These are phyloP conservation scores for Circinella minor DNA, from an alignment of 371 early-diverging fungal species.

Conservation along the genomic window DNA sequence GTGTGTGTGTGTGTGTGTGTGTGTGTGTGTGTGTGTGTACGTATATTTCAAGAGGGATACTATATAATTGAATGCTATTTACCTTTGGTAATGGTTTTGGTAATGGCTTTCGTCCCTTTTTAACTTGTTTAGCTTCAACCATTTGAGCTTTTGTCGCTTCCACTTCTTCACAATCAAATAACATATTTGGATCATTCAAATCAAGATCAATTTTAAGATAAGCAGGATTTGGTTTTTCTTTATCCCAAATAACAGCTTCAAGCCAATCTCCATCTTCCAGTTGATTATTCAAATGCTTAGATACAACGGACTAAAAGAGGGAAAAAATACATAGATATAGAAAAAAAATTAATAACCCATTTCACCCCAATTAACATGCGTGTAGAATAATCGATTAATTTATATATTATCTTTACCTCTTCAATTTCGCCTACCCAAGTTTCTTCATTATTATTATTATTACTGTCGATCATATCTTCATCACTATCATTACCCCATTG, in stretches of 20 bases:
- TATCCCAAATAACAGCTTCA: conserved; percentile 81
- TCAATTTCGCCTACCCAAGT: not conserved
- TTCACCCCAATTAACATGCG: no score
- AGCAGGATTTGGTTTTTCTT: conserved; percentile 56
- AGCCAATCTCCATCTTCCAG: conserved; percentile 71
- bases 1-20: no score
- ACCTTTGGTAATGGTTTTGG: conserved; percentile 49
- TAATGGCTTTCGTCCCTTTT: conserved; percentile 47
- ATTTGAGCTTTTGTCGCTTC: conserved; percentile 53
- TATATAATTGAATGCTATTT: not conserved
- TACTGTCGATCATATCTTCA: not conserved
- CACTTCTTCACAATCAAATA: conserved; percentile 69
- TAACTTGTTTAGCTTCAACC: conserved; percentile 46
- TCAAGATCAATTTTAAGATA: conserved; percentile 72
- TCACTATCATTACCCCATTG: conserved; percentile 68
- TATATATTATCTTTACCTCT: not conserved
- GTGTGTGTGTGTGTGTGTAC: no score
- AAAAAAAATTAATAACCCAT: not conserved
- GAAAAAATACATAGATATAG: not conserved
- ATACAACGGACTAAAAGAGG: conserved; percentile 14
- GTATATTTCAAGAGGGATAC: no score
- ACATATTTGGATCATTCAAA: conserved; percentile 77
- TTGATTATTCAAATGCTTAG: conserved; percentile 55
- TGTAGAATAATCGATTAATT: not conserved
- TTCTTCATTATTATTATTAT: not conserved